These are phyloP conservation scores for Brassica hybrid DNA, from an alignment of 441 rosid genomes.

Conservation along the genomic window DNA sequence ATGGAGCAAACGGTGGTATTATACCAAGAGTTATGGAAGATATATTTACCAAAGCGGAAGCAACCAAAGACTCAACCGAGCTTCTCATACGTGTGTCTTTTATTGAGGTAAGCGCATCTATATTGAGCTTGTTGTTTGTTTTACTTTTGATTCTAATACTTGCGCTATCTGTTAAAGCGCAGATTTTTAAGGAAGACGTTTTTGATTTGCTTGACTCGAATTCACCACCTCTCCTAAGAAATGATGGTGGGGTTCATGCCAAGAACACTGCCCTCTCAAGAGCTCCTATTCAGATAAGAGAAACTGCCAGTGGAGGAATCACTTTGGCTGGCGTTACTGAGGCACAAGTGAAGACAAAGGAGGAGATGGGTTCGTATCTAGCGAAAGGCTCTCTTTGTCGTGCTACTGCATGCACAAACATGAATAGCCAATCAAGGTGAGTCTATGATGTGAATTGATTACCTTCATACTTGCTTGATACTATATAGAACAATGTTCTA, in stretches of 20 bases:
- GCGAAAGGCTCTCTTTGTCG: background rate
- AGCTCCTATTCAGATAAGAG: background rate
- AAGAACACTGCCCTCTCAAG: background rate
- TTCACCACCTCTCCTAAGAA: background rate
- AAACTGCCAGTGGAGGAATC: background rate
- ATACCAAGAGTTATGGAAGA: background rate
- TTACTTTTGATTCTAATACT: background rate
- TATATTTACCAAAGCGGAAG: background rate
- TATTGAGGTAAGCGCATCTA: background rate
- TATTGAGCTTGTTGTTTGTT: background rate
- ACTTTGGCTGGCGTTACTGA: background rate
- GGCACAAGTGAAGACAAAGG: background rate
- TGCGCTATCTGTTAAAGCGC: background rate
- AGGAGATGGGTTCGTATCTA: background rate
- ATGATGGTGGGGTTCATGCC: background rate
- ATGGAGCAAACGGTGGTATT: background rate
- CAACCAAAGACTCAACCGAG: background rate
- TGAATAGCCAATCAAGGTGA: background rate
- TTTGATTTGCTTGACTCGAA: background rate
- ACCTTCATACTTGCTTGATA: background rate
- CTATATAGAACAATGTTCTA: too few species aligned
- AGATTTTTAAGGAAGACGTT: conserved; percentile 1
- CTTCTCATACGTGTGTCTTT: background rate
- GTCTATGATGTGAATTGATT: background rate
- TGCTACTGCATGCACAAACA: background rate